These are phyloP conservation scores for Ophiorrhiza pumila DNA, from an alignment of 257 asterid species.

Conservation along the genomic window DNA sequence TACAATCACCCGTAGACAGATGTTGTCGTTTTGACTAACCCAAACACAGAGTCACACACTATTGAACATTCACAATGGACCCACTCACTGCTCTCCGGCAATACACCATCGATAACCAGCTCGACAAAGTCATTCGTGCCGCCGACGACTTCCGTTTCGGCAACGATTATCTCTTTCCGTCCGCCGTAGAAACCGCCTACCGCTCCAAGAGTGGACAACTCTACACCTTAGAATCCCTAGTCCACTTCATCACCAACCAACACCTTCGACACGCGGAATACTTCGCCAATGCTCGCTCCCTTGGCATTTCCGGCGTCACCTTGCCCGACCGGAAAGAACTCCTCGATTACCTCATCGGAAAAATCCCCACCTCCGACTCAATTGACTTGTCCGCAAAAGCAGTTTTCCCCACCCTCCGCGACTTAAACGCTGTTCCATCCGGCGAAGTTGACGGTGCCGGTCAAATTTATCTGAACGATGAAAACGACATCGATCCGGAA, in stretches of 20 bases:
- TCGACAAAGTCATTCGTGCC: constrained; percentile 53
- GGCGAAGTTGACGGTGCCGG: constrained; percentile 13
- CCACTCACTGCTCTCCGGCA: constrained; percentile 88
- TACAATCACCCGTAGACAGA: too few relatives aligned
- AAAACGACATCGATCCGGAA: constrained; percentile 18
- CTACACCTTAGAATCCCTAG: constrained; percentile 93
- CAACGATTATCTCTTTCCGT: constrained; percentile 79
- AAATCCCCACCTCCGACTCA: constrained; percentile 63
- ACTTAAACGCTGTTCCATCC: constrained; percentile 20
- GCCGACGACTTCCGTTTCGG: constrained; percentile 80
- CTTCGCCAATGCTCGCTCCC: constrained; percentile 72
- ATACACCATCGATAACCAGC: constrained; percentile 68
- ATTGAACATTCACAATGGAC: constrained; percentile 43
- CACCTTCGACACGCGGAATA: constrained; percentile 82
- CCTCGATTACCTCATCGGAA: constrained; percentile 88
- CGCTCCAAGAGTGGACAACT: constrained; percentile 73
- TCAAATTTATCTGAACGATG: constrained; percentile 20
- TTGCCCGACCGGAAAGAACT: constrained; percentile 85
- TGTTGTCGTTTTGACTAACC: background rate
- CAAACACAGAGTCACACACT: background rate
- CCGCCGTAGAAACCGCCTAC: constrained; percentile 74
- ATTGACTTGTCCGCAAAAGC: constrained; percentile 36
- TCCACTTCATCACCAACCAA: constrained; percentile 78
- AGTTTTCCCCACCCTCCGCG: constrained; percentile 17
- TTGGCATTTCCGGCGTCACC: constrained; percentile 70